Evolutionary conservation across 768 basidiomycete species (phyloP), one percentile per base, ranked within the genome.

Genomic region (Plicaturopsis crispa): DNA sequence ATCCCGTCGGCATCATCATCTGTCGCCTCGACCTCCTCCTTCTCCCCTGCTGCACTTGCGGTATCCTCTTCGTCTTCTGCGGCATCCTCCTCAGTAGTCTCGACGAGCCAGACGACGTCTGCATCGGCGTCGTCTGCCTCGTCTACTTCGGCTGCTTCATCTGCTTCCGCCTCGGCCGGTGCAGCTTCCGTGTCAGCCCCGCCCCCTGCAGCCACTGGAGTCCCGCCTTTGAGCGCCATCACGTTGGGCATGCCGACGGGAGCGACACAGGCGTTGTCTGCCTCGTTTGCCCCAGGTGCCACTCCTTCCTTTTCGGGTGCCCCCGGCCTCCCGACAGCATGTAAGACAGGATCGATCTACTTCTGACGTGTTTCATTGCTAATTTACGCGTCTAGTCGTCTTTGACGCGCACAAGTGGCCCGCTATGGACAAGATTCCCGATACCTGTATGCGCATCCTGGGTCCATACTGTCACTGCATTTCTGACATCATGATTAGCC

Each of bases 291-390:
- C 0, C 57, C 78, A 30, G 86, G 86, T 2, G 73, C 78, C 20
- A 65, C 66, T 1, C 72, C 80, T 3, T 75, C 82, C 1, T 62
- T 83, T 30, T 49, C 73, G 22, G 81, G 82, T 42, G 89, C 75
- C 1, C 83, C 84, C 2, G 42, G 60, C 2, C 61, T 91, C 7
- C 89, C 89, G 0, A 63, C 71, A 0, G 54, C 69, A n/a, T 78
- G 84, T 84, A 55, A 42, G 71, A 60, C 2, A 5, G 35, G 44
- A 22, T 23, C 5, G 31, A n/a, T 37, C 23, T 26, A 19, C 43
- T 35, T 42, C 37, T 21, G n/a, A 16, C 24, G 33, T 16, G n/a
- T 36, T 19, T 39, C 8, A 43, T 10, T 16, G 10, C 19, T 34
- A 11, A 5, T 39, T 39, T 35, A 11, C 35, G 42, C 36, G 6